Conservation (phyloP, 2,329 filamentous ascomycete species). For the Stachybotrys echinatus region DNA sequence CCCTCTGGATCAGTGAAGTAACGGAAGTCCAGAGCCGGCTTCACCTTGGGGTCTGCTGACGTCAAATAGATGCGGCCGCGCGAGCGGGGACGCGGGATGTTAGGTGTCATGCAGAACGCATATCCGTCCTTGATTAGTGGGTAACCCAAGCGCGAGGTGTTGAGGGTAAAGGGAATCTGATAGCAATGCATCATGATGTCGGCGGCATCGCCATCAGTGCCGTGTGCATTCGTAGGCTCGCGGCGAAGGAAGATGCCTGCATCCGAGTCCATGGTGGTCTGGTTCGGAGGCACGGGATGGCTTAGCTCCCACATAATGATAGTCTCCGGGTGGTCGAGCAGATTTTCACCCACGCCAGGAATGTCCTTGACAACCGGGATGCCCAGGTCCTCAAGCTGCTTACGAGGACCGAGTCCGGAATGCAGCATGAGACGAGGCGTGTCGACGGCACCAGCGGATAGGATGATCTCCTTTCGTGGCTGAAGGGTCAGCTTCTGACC, state of each 20-base stretch:
- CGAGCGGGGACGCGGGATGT: slow-evolving; percentile 78
- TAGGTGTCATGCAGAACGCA: slow-evolving; percentile 90
- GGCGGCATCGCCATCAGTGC: slow-evolving; percentile 67
- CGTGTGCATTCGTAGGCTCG: slow-evolving; percentile 61
- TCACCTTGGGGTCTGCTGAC: slow-evolving; percentile 67
- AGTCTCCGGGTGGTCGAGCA: slow-evolving; percentile 55
- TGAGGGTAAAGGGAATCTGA: slow-evolving; percentile 87
- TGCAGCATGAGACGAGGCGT: slow-evolving; percentile 64
- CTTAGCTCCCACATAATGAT: slow-evolving; percentile 73
- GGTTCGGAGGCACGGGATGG: slow-evolving; percentile 66
- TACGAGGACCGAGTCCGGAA: slow-evolving; percentile 51
- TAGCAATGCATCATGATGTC: slow-evolving; percentile 98
- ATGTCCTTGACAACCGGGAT: slow-evolving; percentile 53
- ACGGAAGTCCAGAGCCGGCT: slow-evolving; percentile 80
- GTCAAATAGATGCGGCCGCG: slow-evolving; percentile 74
- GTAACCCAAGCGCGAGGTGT: slow-evolving; percentile 76
- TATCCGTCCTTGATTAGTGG: slow-evolving; percentile 59
- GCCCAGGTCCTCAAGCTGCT: slow-evolving; percentile 46
- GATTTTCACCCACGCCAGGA: slow-evolving; percentile 55
- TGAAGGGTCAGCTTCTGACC: slow-evolving; percentile 50
- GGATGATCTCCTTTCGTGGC: slow-evolving; percentile 70
- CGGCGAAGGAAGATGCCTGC: slow-evolving; percentile 84
- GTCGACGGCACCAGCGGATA: slow-evolving; percentile 76
- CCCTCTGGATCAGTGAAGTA: slow-evolving; percentile 86
- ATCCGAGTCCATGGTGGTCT: slow-evolving; percentile 89